Percentiles rank a stretch among this genome's conserved stretches.
Conservation (phyloP, 768 basidiomycete genomes). For the Dacryopinax primogenitus region DNA sequence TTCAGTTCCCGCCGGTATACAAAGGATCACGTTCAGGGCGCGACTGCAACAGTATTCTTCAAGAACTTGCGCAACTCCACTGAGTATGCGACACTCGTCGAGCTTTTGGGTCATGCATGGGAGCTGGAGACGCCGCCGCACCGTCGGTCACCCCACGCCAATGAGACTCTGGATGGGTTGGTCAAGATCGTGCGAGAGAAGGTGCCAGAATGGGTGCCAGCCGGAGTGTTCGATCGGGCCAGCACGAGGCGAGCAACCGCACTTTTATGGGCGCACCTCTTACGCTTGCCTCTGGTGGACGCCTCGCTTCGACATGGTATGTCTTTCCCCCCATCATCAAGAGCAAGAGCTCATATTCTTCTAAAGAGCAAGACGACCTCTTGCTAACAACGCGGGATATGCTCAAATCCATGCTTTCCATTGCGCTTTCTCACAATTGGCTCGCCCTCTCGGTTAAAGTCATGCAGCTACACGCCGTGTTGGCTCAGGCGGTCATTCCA, state of each 20-base stretch:
- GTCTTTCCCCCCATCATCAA: conserved; percentile 20
- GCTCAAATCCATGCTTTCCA: conserved; percentile 67
- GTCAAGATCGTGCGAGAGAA: conserved; percentile 27
- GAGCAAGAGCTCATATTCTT: conserved; percentile 9
- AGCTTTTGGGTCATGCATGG: conserved; percentile 53
- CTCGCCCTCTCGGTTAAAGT: conserved; percentile 60
- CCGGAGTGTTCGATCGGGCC: conserved; percentile 19
- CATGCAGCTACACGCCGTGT: conserved; percentile 70
- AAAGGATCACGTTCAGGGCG: conserved; percentile 76
- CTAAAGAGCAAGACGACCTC: conserved; percentile 55
- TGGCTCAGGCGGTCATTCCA: conserved; percentile 71
- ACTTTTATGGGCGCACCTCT: conserved; percentile 72
- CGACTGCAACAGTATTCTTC: conserved; percentile 79
- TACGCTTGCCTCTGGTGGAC: conserved; percentile 47
- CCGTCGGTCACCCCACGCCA: conserved; percentile 20
- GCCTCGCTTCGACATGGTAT: conserved; percentile 49
- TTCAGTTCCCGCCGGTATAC: conserved; percentile 81
- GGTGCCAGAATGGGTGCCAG: conserved; percentile 16
- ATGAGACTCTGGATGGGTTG: conserved; percentile 33
- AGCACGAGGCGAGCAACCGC: conserved; percentile 43
- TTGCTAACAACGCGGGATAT: conserved; percentile 61
- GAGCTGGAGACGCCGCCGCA: conserved; percentile 39
- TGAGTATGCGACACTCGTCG: conserved; percentile 55
- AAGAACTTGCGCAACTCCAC: conserved; percentile 71
- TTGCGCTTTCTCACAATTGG: conserved; percentile 81